phyloP scores from a whole-genome alignment of 164 flowering plant genomes.

The Aristolochia californica region DNA sequence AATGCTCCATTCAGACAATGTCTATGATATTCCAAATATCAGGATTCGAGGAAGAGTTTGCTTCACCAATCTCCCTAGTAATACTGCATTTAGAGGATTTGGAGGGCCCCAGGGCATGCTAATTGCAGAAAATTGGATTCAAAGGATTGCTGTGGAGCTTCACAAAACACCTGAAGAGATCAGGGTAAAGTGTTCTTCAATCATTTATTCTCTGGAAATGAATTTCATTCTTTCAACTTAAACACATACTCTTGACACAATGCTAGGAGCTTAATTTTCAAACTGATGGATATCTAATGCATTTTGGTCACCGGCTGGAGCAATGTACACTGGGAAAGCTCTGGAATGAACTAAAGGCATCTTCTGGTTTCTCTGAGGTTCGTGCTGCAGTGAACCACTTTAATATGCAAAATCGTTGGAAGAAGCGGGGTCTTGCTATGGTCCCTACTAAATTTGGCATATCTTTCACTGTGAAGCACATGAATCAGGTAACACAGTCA shows the following conservation, averaged over 20 bases:
- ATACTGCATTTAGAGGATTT: slow-evolving; percentile 97
- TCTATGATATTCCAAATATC: slow-evolving; percentile 82
- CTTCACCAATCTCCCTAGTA: slow-evolving; percentile 82
- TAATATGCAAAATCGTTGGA: slow-evolving; percentile 79
- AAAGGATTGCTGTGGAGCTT: slow-evolving; percentile 65
- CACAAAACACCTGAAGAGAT: slow-evolving; percentile 78
- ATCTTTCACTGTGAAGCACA: slow-evolving; percentile 68
- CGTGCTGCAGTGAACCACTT: slow-evolving; percentile 50
- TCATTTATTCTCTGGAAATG: not conserved
- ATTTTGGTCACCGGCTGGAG: slow-evolving; percentile 71
- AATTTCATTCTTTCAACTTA: not conserved
- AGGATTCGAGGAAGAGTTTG: slow-evolving; percentile 71
- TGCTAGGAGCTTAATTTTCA: slow-evolving; percentile 86
- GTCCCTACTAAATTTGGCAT: slow-evolving; percentile 97
- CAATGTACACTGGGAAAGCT: slow-evolving; percentile 51
- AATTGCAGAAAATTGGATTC: slow-evolving; percentile 92
- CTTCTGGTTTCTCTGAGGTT: slow-evolving; percentile 48
- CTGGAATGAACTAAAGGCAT: slow-evolving; percentile 72
- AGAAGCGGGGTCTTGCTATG: slow-evolving; percentile 90
- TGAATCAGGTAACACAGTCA: slow-evolving; percentile 71
- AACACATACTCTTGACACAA: not conserved
- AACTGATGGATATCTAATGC: slow-evolving; percentile 64
- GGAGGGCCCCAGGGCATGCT: slow-evolving; percentile 99
- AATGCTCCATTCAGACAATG: slow-evolving; percentile 93
- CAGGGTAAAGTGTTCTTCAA: slow-evolving; percentile 33